These are phyloP conservation scores for Macrotyloma uniflorum DNA, from an alignment of 306 rosid genomes.

Conservation along the genomic window DNA sequence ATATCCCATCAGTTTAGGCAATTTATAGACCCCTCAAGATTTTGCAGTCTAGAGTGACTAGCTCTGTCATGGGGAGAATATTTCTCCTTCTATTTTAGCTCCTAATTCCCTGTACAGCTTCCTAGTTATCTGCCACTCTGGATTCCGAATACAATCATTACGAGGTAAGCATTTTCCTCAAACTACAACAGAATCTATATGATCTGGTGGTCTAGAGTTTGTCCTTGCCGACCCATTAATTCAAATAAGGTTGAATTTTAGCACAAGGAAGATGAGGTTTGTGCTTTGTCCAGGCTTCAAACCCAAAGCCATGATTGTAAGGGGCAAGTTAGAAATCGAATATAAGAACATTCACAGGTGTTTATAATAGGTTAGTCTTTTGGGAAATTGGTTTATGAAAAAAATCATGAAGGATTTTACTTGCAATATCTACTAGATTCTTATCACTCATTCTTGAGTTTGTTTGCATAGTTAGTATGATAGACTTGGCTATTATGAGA, in stretches of 20 bases:
- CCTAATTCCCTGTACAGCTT: background rate
- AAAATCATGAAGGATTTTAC: background rate
- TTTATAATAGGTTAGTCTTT: background rate
- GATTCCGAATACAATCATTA: background rate
- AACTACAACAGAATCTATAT: background rate
- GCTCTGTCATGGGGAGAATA: background rate
- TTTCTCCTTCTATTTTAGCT: background rate
- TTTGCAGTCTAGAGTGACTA: background rate
- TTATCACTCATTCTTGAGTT: slow-evolving; percentile 4
- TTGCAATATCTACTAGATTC: slow-evolving; percentile 1
- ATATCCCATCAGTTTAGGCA: background rate
- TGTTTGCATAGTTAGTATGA: background rate
- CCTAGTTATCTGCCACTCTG: background rate
- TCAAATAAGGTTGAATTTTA: background rate
- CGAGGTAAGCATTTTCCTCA: background rate
- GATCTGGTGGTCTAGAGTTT: background rate
- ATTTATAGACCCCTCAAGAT: background rate
- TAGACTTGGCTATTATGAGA: background rate
- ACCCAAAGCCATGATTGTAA: background rate
- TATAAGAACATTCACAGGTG: background rate
- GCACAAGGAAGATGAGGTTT: background rate
- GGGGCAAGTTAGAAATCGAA: background rate
- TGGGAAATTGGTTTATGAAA: background rate
- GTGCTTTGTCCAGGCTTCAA: background rate
- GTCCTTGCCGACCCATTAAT: no score